Evolutionary conservation across 345 rosid species (phyloP), one percentile per base, ranked within the genome.

Genomic region (Capsella bursapastoris): DNA sequence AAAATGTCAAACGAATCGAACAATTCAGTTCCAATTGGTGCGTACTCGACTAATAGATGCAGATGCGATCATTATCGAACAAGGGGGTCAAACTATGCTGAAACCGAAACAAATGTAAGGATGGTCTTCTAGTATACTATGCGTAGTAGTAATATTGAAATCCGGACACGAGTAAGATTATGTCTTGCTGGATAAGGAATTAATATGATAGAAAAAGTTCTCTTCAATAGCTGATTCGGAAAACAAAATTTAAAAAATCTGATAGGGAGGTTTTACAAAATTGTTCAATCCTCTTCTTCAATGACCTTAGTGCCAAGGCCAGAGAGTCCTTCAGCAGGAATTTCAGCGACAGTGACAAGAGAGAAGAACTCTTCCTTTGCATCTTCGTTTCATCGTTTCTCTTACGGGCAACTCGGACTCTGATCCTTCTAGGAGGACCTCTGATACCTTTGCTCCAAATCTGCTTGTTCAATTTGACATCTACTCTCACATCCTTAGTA

Each of bases 381-480:
- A 52, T 87, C 91, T 72, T 87, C 89, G 1, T 87, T 16, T 16
- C 88, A 38, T 85, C 91, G 15, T 87, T 87, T 74, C 91, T 87
- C 80, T 64, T 87, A 51, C 89, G 85, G 10, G 88, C 88, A 60
- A 87, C 45, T 16, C 91, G 82, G 32, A 87, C 91, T 64, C 86
- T 75, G 59, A 87, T 51, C 71, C 88, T 84, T 70, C 89, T 87
- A 0, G 89, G 91, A n/a, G 86, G 88, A 43, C 91, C 82, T 60
- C 91, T 78, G 72, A 85, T 85, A 14, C 91, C 89, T 57, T 84
- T 68, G 86, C 89, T 85, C 91, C 92, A 87, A 27, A 87, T 81
- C 11, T 84, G 89, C 75, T 87, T 87, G 86, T 87, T 85, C 44
- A 87, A 74, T 71, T 84, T 87, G 16, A 84, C 89, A 50, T 87